These are phyloP conservation scores for Fusarium globosum DNA, from an alignment of 2,329 filamentous ascomycete genomes.

Conservation along the genomic window DNA sequence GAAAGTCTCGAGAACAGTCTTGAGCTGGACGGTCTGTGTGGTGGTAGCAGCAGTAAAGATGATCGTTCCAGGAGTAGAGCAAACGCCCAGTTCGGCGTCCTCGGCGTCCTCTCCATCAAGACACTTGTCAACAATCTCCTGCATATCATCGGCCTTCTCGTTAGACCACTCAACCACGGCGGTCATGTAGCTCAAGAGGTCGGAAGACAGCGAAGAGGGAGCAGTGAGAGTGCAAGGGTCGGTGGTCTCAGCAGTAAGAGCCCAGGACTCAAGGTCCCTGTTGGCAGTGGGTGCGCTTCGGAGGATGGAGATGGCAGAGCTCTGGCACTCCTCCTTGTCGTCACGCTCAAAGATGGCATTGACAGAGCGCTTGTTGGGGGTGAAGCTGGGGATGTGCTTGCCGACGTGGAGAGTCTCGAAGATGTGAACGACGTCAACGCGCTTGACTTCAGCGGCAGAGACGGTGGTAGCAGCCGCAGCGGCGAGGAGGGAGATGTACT, in stretches of 20 bases:
- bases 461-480: constrained; percentile 15
- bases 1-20: constrained; percentile 2
- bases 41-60: constrained; percentile 22
- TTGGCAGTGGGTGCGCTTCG: not conserved
- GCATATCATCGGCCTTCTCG: not conserved
- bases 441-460: constrained; percentile 6
- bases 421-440: constrained; percentile 28
- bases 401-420: constrained; percentile 26
- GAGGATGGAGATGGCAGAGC: constrained; percentile 14
- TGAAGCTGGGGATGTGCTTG: constrained; percentile 14
- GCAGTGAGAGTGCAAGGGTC: constrained; percentile 17
- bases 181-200: constrained; percentile 28
- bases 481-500: constrained; percentile 16
- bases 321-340: constrained; percentile 4
- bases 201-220: constrained; percentile 19
- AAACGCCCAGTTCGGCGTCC: not conserved
- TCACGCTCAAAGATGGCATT: constrained; percentile 19
- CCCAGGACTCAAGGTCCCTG: not conserved
- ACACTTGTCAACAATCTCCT: constrained; percentile 12
- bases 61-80: constrained; percentile 11
- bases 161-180: not conserved
- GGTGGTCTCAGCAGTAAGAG: not conserved
- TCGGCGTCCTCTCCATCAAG: not conserved
- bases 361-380: constrained; percentile 24
- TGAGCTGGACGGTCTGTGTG: constrained; percentile 17